Evolutionary conservation across 768 basidiomycete species (phyloP).

Genomic region (Cytidiella melzeri): DNA sequence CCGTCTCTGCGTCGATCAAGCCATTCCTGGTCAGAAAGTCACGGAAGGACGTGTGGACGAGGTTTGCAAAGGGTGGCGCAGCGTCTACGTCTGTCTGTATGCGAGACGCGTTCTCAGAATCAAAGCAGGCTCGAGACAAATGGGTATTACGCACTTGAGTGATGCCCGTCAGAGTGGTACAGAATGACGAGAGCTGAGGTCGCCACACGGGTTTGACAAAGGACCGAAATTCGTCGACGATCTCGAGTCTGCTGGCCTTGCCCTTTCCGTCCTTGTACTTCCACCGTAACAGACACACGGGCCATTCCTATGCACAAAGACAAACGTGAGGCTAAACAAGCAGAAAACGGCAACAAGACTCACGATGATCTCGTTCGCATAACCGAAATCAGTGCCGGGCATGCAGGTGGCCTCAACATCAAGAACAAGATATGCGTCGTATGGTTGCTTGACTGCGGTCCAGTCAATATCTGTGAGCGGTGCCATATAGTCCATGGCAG

Average conservation of each 20-base stretch:
- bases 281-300: constrained; percentile 87
- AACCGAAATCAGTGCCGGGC: constrained; percentile 63
- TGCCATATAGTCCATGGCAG: background rate
- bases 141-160: constrained; percentile 81
- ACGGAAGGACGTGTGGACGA: constrained; percentile 51
- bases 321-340: background rate
- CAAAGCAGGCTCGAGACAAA: too few relatives aligned
- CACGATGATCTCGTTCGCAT: constrained; percentile 95
- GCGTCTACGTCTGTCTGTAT: constrained; percentile 72
- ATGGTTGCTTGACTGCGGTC: constrained; percentile 37
- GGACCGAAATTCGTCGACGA: constrained; percentile 78
- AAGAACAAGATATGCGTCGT: constrained; percentile 79
- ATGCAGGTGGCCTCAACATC: constrained; percentile 88
- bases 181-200: constrained; percentile 77
- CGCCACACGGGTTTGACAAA: constrained; percentile 88
- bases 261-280: constrained; percentile 49
- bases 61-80: constrained; percentile 70
- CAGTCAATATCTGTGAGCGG: constrained; percentile 6
- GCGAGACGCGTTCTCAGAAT: background rate
- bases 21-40: constrained; percentile 66
- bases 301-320: constrained; percentile 75
- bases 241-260: constrained; percentile 50
- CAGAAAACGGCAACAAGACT: constrained; percentile 25
- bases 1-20: constrained; percentile 55
- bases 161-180: constrained; percentile 84